Base-by-base conservation (phyloP, 2,329 filamentous ascomycete species). In the Raffaelea arxii region DNA sequence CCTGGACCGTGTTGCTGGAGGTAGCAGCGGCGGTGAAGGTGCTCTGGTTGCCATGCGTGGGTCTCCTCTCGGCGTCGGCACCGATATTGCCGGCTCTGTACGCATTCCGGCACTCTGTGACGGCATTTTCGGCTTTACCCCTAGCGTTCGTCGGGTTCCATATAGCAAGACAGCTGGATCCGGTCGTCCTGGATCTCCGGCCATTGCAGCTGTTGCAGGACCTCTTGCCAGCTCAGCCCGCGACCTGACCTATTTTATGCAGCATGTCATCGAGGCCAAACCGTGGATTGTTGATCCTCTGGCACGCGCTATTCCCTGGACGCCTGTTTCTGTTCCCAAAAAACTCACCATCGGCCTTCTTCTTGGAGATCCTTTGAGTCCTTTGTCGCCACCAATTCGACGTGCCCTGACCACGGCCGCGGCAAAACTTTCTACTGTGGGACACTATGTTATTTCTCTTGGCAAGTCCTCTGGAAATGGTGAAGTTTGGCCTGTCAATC, bases 1-100 rank as follows among this genome's bases (percentile, higher is more conserved):
- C 55, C 70, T 75, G 22, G 62, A 62, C 4, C 65, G 77, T 2
- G 82, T 79, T 0, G 72, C 72, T 30, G 82, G 82, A 7, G 82
- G 82, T 6, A 79, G 74, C 27, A 81, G 77, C 1, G 82, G 82
- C 4, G 82, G 82, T 36, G 82, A 86, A 56, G 72, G 73, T 10
- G 80, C 80, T 0, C 65, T 85, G 3, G 69, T 85, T 35, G 65
- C 66, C 0, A 71, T 84, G 47, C 57, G 59, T 10, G 82, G 80
- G 7, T 77, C 72, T 47, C 68, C 72, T 1, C 50, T 82, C 2
- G 82, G 82, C 16, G 65, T 82, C 1, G 80, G 78, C 2, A 79
- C 78, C 1, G 80, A 84, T 51, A 81, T 84, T 42, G 72, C 70
- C 1, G 76, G 77, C 14, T 75, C 70, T 11, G 55, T 80, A 1